Percentiles rank a stretch among this genome's conserved stretches.
These are phyloP conservation scores for Geotrichum candidum DNA, from an alignment of 1,139 yeast genomes.

Conservation along the genomic window DNA sequence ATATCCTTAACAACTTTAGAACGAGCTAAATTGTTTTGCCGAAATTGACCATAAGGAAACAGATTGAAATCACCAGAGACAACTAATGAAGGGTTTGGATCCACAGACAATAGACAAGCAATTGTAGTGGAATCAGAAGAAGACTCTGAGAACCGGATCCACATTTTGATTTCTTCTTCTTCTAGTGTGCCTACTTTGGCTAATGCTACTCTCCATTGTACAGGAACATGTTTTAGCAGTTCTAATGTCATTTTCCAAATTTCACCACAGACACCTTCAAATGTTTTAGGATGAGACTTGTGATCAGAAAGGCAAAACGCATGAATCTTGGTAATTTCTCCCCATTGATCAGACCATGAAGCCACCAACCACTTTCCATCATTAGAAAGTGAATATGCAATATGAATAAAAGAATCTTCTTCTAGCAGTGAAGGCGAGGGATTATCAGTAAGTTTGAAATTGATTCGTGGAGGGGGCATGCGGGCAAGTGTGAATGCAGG, in stretches of 20 bases:
- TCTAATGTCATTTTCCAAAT: constrained; percentile 51
- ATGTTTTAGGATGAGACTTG: constrained; percentile 27
- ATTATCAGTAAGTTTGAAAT: constrained; percentile 46
- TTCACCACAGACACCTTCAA: constrained; percentile 53
- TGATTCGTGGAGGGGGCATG: constrained; percentile 38
- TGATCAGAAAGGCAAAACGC: constrained; percentile 40
- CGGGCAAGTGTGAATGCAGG: constrained; percentile 36
- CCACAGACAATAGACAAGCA: constrained; percentile 67
- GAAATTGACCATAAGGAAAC: constrained; percentile 29
- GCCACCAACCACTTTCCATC: constrained; percentile 83
- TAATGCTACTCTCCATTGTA: constrained; percentile 35
- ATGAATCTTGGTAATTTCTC: constrained; percentile 55
- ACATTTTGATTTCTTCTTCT: constrained; percentile 31
- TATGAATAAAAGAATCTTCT: constrained; percentile 75
- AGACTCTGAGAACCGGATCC: constrained; percentile 25
- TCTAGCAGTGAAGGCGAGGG: constrained; percentile 39
- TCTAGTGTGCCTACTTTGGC: constrained; percentile 36
- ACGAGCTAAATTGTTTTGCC: constrained; percentile 10
- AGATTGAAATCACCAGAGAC: constrained; percentile 34
- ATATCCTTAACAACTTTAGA: constrained; percentile 2
- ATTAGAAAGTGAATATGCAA: constrained; percentile 76
- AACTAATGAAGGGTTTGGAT: constrained; percentile 53
- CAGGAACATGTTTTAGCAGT: constrained; percentile 29
- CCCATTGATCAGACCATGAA: constrained; percentile 86
- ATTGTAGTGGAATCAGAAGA: constrained; percentile 48